Evolutionary conservation across 139 green algal species (phyloP), one percentile per base, ranked within the genome.

Genomic region (Choricystis sp.): DNA sequence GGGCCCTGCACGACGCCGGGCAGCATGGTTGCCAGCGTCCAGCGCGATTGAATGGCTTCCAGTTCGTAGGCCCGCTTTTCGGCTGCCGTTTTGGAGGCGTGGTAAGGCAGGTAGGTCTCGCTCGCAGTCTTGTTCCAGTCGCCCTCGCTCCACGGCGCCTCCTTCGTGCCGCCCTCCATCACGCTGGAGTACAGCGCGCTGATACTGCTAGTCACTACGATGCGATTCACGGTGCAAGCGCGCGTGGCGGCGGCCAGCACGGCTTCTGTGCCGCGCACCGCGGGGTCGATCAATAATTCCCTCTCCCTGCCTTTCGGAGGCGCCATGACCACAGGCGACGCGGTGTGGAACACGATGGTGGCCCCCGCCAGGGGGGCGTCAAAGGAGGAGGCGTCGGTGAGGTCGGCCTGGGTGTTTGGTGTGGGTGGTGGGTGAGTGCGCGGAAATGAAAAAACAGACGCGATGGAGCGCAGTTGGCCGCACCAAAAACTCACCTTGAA

Each of bases 151-250:
- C 9, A 52, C 9, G 16, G 9, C 9, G 9, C 9, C 9, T 52
- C 40, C 40, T 52, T 52, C 5, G 74, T 77, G 4, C 72, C 67
- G 1, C 64, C 56, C 57, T 83, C 74, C n/a, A 28, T 19, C 19
- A 55, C 55, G 31, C 69, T 60, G 2, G 65, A 63, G 25, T 59
- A 76, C 1, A 82, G 65, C 0, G 77, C 70, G 0, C 71, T 80
- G 2, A 78, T 63, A 19, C 71, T 81, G 19, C 69, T 75, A 1
- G 82, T 86, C 19, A 87, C 57, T 23, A 88, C 76, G 29, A 88
- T 73, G 2, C 72, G 69, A 55, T 74, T 66, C 49, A 88, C 79
- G 22, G 26, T 72, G 21, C 57, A 59, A 4, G 64, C 29, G 1
- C 62, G 52, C 59, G 80, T 74, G 9, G 85, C 79, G 0, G 72